A percentile compares a stretch with the other conserved stretches of the same genome.
Evolutionary conservation across 805 yeast genomes (phyloP).

Genomic region (Hanseniaspora lindneri): DNA sequence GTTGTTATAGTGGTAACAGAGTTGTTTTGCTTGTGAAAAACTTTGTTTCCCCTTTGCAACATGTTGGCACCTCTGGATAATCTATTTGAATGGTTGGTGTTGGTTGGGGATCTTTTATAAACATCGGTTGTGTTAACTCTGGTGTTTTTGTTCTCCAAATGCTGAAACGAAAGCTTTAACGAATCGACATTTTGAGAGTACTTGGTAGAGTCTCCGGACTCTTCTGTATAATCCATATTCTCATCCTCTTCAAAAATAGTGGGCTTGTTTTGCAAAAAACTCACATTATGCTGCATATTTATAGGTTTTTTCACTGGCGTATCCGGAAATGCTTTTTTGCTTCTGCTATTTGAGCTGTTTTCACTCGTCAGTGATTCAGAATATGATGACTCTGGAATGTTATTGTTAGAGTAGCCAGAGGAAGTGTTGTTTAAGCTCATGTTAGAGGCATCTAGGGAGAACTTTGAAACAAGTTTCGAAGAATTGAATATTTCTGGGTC

Average conservation of each 20-base stretch:
- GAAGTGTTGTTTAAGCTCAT: neutral
- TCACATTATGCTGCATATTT: neutral
- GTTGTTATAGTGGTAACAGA: slow-evolving; percentile 14
- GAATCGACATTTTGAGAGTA: neutral
- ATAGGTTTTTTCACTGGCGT: slow-evolving; percentile 17
- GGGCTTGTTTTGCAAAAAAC: neutral
- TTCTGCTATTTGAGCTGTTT: slow-evolving; percentile 23
- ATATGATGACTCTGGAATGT: neutral
- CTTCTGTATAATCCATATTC: neutral
- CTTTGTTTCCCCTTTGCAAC: neutral
- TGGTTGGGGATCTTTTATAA: slow-evolving; percentile 12
- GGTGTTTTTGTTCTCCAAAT: neutral
- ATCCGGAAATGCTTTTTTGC: slow-evolving; percentile 18
- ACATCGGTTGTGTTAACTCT: neutral
- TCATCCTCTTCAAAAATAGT: slow-evolving; percentile 7
- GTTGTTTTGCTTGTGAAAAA: slow-evolving; percentile 8
- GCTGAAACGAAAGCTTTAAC: slow-evolving; percentile 6
- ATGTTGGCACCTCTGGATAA: neutral
- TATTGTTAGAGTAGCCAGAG: neutral
- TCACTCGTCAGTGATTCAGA: slow-evolving; percentile 27
- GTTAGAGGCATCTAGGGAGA: slow-evolving; percentile 1
- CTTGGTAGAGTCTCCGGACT: neutral
- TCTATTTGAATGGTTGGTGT: neutral
- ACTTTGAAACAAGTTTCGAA: slow-evolving; percentile 26
- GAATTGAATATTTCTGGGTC: slow-evolving; percentile 25